phyloP scores from a whole-genome alignment of 371 early-diverging fungal genomes.

The Lichtheimia ornata region DNA sequence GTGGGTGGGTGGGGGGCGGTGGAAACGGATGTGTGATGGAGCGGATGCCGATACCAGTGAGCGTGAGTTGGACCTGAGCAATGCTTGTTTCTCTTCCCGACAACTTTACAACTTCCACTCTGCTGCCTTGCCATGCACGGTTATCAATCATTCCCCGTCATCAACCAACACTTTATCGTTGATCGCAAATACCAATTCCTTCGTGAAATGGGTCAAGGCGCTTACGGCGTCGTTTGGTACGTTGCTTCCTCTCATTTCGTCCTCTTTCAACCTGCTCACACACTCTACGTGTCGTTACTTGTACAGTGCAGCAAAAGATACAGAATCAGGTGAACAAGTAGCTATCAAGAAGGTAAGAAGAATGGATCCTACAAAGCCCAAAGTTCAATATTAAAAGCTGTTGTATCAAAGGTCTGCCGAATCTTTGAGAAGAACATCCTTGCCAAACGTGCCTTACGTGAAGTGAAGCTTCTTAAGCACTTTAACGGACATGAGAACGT shows the following conservation, averaged over 20 bases:
- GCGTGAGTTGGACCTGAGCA: no score
- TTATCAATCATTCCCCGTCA: constrained; percentile 64
- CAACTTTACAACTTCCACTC: neutral
- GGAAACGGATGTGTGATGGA: no score
- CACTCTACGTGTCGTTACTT: neutral
- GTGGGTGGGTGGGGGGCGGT: no score
- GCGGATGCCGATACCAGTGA: no score
- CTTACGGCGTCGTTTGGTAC: constrained; percentile 67
- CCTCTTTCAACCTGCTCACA: neutral
- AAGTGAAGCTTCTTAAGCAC: constrained; percentile 88
- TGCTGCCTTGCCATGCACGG: constrained; percentile 31
- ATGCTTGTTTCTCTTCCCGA: constrained; percentile 10
- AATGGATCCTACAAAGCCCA: neutral
- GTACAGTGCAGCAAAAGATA: constrained; percentile 76
- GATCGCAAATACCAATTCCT: constrained; percentile 79
- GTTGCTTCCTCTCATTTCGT: neutral
- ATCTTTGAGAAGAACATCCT: constrained; percentile 82
- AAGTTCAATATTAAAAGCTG: no score
- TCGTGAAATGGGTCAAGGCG: constrained; percentile 91
- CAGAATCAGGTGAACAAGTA: constrained; percentile 80
- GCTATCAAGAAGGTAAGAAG: constrained; percentile 90
- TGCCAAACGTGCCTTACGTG: constrained; percentile 85
- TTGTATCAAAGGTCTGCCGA: constrained; percentile 36
- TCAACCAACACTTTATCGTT: constrained; percentile 71
- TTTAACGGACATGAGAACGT: constrained; percentile 92